phyloP scores from a whole-genome alignment of 495 filamentous ascomycete species.

The Lophium mytilinum region DNA sequence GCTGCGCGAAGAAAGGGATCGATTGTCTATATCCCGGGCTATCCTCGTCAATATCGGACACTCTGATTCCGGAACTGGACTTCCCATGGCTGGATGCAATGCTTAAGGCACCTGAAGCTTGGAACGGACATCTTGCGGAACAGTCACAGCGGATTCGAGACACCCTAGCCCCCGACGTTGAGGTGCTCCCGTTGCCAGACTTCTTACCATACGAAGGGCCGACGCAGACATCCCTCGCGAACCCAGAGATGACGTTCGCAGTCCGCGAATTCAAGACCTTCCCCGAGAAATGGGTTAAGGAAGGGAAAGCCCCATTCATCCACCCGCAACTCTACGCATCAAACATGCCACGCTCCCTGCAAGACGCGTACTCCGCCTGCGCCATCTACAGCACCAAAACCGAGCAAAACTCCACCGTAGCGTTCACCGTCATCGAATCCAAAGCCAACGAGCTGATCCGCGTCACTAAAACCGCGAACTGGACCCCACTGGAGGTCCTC shows the following conservation, averaged over 20 bases:
- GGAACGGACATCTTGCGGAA: slow-evolving; percentile 7
- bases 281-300: slow-evolving; percentile 19
- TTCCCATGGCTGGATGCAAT: slow-evolving; percentile 21
- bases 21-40: slow-evolving; percentile 10
- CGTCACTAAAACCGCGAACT: slow-evolving; percentile 7
- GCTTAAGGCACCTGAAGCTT: slow-evolving; percentile 9
- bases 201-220: background rate
- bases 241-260: slow-evolving; percentile 11
- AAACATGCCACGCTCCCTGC: slow-evolving; percentile 13
- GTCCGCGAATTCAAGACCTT: slow-evolving; percentile 16
- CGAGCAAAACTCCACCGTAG: slow-evolving; percentile 7
- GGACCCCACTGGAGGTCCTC: slow-evolving; percentile 27
- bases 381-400: slow-evolving; percentile 20
- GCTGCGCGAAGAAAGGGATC: slow-evolving; percentile 19
- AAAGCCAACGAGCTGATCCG: slow-evolving; percentile 16
- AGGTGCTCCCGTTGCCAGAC: background rate
- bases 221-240: background rate
- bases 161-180: background rate
- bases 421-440: slow-evolving; percentile 19
- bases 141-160: background rate
- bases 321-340: slow-evolving; percentile 6
- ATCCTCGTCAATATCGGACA: background rate
- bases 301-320: slow-evolving; percentile 22
- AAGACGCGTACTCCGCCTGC: slow-evolving; percentile 22
- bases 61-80: slow-evolving; percentile 11